These are phyloP conservation scores for Sordaria brevicollis DNA, from an alignment of 495 filamentous ascomycete genomes.

Conservation along the genomic window DNA sequence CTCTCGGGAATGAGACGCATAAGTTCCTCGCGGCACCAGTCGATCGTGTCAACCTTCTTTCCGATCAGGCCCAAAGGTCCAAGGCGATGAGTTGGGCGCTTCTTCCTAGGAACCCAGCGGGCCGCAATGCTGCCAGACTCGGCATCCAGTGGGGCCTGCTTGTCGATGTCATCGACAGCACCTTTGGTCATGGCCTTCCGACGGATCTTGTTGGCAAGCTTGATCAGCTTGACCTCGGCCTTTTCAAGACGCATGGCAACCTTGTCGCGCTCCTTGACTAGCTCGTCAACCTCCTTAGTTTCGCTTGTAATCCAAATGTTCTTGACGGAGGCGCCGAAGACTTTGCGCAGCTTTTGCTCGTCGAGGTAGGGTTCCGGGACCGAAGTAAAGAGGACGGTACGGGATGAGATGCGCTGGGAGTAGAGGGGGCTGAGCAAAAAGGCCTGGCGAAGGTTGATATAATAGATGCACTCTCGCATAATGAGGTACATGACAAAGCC, in stretches of 20 bases:
- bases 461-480: slow-evolving; percentile 85
- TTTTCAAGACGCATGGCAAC: slow-evolving; percentile 78
- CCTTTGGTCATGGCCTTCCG: slow-evolving; percentile 67
- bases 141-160: slow-evolving; percentile 36
- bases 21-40: slow-evolving; percentile 81
- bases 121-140: slow-evolving; percentile 72
- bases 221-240: slow-evolving; percentile 81
- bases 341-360: slow-evolving; percentile 59
- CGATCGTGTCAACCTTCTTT: slow-evolving; percentile 90
- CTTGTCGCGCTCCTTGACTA: slow-evolving; percentile 76
- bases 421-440: slow-evolving; percentile 84
- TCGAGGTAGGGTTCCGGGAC: slow-evolving; percentile 69
- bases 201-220: slow-evolving; percentile 67
- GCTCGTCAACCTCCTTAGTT: slow-evolving; percentile 68
- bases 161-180: slow-evolving; percentile 32
- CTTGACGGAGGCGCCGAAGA: slow-evolving; percentile 72
- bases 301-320: slow-evolving; percentile 81
- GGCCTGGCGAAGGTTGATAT: slow-evolving; percentile 91
- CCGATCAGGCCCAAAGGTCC: slow-evolving; percentile 68
- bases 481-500: slow-evolving; percentile 82
- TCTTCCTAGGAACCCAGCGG: slow-evolving; percentile 66
- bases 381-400: slow-evolving; percentile 85
- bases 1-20: slow-evolving; percentile 71
- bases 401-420: slow-evolving; percentile 80
- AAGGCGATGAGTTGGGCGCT: slow-evolving; percentile 77